Evolutionary conservation across 2,329 filamentous ascomycete genomes (phyloP), one percentile per base, ranked within the genome.

Genomic region (Rhinocladiella mackenziei): DNA sequence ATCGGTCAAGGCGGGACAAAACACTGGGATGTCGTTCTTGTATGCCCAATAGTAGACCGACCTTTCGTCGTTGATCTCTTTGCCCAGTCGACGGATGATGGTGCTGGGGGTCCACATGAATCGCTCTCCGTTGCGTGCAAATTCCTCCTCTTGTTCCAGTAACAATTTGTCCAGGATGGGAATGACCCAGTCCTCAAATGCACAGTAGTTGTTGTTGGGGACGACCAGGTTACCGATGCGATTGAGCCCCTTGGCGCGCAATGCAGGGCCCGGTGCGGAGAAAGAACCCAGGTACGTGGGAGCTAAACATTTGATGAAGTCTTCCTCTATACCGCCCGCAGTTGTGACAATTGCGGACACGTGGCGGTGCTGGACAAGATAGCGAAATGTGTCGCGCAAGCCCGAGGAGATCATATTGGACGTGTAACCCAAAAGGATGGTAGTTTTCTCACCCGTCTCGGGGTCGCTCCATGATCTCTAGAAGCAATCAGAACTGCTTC

Each of bases 41-140:
- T 85, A 94, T 1, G 91, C 91, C 92, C 92, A 98, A 72, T 97
- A 96, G 64, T 89, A 92, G 15, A 97, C 89, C 1, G 86, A 94
- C 11, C 82, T 75, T 67, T 94, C 86, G 64, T 97, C 80, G 65
- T 95, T 86, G 68, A 98, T 96, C 66, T 97, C 92, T 63, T 84
- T 86, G 34, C 92, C 92, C 1, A 98, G 76, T 1, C 92, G 80
- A 59, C 84, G 80, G 62, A 96, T 96, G 37, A 98, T 78, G 60
- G 89, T 94, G 58, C 85, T 92, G 0, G 92, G 92, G 0, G 92
- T 97, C 92, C 92, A 98, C 69, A 83, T 76, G 52, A 94, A 75
- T 53, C 86, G 75, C 11, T 84, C 76, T 43, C 84, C 79, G 2
- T 68, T 64, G 6, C 76, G 79, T 15, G 74, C 74, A 62, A 81